These are phyloP conservation scores for Chloropicon primus DNA, from an alignment of 139 green algal species.

Conservation along the genomic window DNA sequence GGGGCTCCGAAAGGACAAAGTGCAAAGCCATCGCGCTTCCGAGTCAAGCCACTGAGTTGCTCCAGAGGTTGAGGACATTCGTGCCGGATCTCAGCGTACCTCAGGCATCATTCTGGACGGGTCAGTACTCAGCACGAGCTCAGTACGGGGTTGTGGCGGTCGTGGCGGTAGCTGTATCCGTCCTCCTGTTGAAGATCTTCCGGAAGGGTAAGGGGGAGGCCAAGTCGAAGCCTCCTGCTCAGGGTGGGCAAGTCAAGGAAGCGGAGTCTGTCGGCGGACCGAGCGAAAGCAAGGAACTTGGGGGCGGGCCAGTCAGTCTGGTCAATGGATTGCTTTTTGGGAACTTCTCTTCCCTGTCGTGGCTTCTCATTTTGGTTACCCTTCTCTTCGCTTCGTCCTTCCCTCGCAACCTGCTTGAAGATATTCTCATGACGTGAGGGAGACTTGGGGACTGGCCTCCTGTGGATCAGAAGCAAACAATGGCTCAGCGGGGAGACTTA, in stretches of 20 bases:
- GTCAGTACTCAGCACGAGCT: too few species aligned
- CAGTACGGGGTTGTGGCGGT: neutral
- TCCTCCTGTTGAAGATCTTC: neutral
- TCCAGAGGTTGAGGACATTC: too few species aligned
- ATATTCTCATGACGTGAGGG: neutral
- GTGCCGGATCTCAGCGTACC: too few species aligned
- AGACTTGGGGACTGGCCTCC: too few species aligned
- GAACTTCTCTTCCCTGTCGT: neutral
- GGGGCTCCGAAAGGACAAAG: neutral
- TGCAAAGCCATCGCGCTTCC: neutral
- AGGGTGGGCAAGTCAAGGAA: neutral
- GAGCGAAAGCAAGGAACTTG: too few species aligned
- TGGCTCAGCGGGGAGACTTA: too few species aligned
- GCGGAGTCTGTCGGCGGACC: too few species aligned
- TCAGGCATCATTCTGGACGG: too few species aligned
- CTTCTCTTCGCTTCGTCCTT: neutral
- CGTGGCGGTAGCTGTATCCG: neutral
- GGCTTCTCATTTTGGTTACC: neutral
- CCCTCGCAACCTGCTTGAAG: neutral
- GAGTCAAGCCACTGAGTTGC: neutral
- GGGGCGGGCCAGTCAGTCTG: neutral
- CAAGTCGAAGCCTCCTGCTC: neutral
- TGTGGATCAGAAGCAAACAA: too few species aligned
- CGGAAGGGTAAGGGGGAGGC: neutral
- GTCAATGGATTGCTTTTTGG: neutral